Conservation (phyloP, 352 stramenopile species). For the Paralagenidium karlingii region DNA sequence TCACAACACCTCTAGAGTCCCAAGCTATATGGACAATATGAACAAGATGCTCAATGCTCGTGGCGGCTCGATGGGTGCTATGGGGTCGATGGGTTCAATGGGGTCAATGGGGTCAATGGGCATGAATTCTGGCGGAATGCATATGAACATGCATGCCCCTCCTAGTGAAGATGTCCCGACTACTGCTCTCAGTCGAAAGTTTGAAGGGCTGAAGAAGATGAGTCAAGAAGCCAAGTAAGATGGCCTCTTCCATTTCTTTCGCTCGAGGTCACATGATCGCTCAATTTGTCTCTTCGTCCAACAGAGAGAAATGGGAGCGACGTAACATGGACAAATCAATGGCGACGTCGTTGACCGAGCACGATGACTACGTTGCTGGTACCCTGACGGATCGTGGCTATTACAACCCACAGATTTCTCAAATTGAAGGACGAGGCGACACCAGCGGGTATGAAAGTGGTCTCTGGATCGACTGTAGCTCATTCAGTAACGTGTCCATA, state of each 20-base stretch:
- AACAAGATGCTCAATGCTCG: conserved; percentile 33
- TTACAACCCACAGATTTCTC: conserved; percentile 51
- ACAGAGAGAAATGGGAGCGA: conserved; percentile 74
- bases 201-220: conserved; percentile 75
- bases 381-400: conserved; percentile 60
- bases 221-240: conserved; percentile 49
- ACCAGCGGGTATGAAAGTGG: conserved; percentile 48
- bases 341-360: conserved; percentile 75
- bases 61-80: not conserved
- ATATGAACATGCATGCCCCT: conserved; percentile 31
- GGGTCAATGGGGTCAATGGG: conserved; percentile 4
- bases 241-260: not conserved
- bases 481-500: not conserved
- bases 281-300: not conserved
- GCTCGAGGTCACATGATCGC: not conserved
- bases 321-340: conserved; percentile 87
- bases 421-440: conserved; percentile 50
- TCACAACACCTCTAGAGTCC: conserved; percentile 5
- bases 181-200: conserved; percentile 58
- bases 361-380: conserved; percentile 65
- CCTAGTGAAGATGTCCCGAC: conserved; percentile 23
- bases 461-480: not conserved
- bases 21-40: conserved; percentile 40
- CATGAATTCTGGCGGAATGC: conserved; percentile 14
- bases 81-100: conserved; percentile 3